These are phyloP conservation scores for Bruguiera hainesii DNA, from an alignment of 441 rosid genomes.

Conservation along the genomic window DNA sequence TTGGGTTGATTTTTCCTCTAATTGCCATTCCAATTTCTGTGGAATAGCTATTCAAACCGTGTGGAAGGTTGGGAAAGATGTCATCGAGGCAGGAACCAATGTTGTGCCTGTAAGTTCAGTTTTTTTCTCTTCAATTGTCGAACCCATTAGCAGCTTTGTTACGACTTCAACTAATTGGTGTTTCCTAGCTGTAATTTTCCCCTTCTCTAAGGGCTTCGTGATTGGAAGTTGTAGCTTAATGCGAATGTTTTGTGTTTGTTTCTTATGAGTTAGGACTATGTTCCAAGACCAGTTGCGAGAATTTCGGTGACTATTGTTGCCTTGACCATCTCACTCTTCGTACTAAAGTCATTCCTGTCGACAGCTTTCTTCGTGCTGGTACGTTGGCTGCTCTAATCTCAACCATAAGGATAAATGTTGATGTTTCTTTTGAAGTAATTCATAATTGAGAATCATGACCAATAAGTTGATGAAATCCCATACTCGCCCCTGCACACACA, in stretches of 20 bases:
- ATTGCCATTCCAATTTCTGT: constrained; percentile 9
- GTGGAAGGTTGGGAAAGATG: constrained; percentile 82
- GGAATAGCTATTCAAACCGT: constrained; percentile 59
- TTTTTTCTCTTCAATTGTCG: background rate
- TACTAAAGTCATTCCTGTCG: constrained; percentile 71
- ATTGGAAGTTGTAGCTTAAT: background rate
- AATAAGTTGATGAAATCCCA: background rate
- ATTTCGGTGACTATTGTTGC: constrained; percentile 50
- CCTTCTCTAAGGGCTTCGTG: too few species aligned
- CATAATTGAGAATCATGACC: too few species aligned
- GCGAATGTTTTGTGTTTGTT: constrained; percentile 4
- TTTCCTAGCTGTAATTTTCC: background rate
- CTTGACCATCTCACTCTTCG: constrained; percentile 45
- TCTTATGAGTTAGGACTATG: constrained; percentile 44
- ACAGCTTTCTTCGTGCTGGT: constrained; percentile 86
- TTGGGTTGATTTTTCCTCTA: background rate
- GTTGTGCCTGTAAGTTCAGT: constrained; percentile 75
- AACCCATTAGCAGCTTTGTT: too few species aligned
- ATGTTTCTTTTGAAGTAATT: background rate
- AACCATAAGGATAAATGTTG: background rate
- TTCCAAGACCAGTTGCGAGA: constrained; percentile 84
- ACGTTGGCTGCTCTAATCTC: constrained; percentile 15
- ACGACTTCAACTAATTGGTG: too few species aligned
- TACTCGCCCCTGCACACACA: background rate
- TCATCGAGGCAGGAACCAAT: constrained; percentile 71